Evolutionary conservation across 140 eudicot species (phyloP).

Genomic region (Flaveria floridana): DNA sequence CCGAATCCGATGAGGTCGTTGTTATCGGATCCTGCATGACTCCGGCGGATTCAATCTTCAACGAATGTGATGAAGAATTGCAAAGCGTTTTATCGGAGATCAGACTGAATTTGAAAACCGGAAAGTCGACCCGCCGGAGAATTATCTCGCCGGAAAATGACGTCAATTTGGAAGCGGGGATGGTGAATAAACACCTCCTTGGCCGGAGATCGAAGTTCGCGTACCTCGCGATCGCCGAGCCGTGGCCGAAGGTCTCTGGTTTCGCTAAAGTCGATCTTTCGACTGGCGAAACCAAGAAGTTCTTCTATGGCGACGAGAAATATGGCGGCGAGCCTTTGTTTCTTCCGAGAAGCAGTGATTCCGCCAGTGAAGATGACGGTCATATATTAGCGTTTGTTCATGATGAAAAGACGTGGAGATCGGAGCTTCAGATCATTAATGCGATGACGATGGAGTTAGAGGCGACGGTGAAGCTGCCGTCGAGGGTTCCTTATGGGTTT

Average conservation of each 20-base stretch:
- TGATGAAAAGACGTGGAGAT: slow-evolving; percentile 52
- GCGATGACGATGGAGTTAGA: slow-evolving; percentile 48
- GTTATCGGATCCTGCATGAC: slow-evolving; percentile 80
- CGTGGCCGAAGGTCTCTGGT: slow-evolving; percentile 76
- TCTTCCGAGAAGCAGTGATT: slow-evolving; percentile 35
- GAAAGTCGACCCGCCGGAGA: slow-evolving; percentile 45
- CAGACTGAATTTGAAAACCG: slow-evolving; percentile 50
- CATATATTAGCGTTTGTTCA: slow-evolving; percentile 68
- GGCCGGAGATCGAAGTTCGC: slow-evolving; percentile 56
- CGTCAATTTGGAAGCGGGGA: slow-evolving; percentile 65
- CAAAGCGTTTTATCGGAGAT: slow-evolving; percentile 52
- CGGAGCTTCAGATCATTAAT: slow-evolving; percentile 59
- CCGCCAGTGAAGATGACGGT: slow-evolving; percentile 53
- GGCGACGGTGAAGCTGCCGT: slow-evolving; percentile 52
- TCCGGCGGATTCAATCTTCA: slow-evolving; percentile 69
- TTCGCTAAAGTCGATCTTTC: slow-evolving; percentile 64
- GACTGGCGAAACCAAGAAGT: slow-evolving; percentile 46
- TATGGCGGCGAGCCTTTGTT: slow-evolving; percentile 72
- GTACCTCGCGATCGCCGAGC: slow-evolving; percentile 64
- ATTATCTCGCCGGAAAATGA: slow-evolving; percentile 41
- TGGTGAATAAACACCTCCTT: slow-evolving; percentile 55
- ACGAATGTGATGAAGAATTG: slow-evolving; percentile 57
- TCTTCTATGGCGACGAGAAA: slow-evolving; percentile 51
- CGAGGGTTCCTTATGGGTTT: slow-evolving; percentile 66
- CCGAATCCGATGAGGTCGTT: slow-evolving; percentile 54